Evolutionary conservation across 352 stramenopile species (phyloP).

Genomic region (Globisporangium ultimum): DNA sequence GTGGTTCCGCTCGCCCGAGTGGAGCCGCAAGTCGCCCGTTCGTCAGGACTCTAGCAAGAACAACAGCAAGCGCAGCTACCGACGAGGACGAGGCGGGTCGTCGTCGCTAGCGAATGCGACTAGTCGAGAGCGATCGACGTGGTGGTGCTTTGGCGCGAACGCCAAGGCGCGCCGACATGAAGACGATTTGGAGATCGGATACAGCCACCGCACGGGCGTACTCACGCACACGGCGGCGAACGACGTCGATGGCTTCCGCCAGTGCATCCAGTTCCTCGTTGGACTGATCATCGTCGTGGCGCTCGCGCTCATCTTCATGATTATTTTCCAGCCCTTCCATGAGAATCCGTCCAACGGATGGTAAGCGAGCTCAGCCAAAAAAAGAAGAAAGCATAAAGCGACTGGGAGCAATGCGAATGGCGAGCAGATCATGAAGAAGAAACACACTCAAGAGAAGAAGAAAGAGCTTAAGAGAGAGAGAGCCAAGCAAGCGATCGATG

Average conservation of each 20-base stretch:
- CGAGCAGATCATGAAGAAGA: conserved; percentile 4
- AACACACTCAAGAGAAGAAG: background rate
- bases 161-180: conserved; percentile 11
- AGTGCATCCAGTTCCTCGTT: conserved; percentile 72
- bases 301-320: conserved; percentile 59
- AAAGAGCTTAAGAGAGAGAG: conserved; percentile 13
- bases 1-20: conserved; percentile 77
- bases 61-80: background rate
- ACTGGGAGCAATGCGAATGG: background rate
- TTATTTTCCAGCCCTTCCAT: conserved; percentile 60
- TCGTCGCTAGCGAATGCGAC: background rate
- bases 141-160: background rate
- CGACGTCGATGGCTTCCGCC: conserved; percentile 55
- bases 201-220: conserved; percentile 14
- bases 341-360: conserved; percentile 1
- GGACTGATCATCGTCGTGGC: conserved; percentile 68
- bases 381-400: background rate
- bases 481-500: conserved; percentile 9
- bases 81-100: background rate
- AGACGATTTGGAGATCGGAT: conserved; percentile 47
- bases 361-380: background rate
- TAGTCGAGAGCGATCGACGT: background rate
- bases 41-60: conserved; percentile 8
- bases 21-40: conserved; percentile 24
- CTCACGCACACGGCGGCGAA: conserved; percentile 11